Percentiles rank a stretch among this genome's conserved stretches.
Evolutionary conservation across 495 filamentous ascomycete genomes (phyloP).

Genomic region (Aspergillus olivimuriae): DNA sequence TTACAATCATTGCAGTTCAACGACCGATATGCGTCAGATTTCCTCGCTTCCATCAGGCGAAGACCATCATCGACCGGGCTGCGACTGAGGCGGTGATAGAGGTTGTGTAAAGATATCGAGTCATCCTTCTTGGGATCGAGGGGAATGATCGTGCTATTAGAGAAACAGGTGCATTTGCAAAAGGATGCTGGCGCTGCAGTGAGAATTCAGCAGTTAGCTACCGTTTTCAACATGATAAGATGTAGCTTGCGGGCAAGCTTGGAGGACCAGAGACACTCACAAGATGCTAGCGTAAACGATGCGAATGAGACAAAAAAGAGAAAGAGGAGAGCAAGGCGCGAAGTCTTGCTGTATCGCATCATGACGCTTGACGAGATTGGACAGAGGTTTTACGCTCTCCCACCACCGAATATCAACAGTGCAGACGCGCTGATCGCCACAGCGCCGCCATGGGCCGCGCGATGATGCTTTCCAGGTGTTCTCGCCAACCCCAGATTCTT

Average conservation of each 20-base stretch:
- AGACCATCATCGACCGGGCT: conserved; percentile 10
- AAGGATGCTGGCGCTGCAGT: conserved; percentile 64
- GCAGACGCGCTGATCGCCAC: no score
- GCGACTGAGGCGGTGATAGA: conserved; percentile 21
- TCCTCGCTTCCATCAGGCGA: conserved; percentile 8
- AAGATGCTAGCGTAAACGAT: conserved; percentile 25
- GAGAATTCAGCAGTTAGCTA: neutral
- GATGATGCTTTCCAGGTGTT: no score
- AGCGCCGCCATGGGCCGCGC: no score
- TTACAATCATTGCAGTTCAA: conserved; percentile 80
- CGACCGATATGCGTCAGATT: conserved; percentile 30
- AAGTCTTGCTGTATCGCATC: no score
- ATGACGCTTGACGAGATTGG: no score
- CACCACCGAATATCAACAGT: no score
- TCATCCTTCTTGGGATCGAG: conserved; percentile 26
- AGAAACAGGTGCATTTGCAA: conserved; percentile 97
- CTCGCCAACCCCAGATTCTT: conserved; percentile 7
- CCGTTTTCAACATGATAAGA: neutral
- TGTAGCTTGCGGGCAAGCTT: neutral
- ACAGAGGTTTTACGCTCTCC: no score
- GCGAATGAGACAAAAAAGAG: conserved; percentile 18
- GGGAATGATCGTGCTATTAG: conserved; percentile 83
- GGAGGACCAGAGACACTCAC: no score
- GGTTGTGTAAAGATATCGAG: conserved; percentile 18
- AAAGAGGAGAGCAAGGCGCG: conserved; percentile 15